Evolutionary conservation across 2,329 filamentous ascomycete genomes (phyloP).

Genomic region (Pochonia chlamydosporia): DNA sequence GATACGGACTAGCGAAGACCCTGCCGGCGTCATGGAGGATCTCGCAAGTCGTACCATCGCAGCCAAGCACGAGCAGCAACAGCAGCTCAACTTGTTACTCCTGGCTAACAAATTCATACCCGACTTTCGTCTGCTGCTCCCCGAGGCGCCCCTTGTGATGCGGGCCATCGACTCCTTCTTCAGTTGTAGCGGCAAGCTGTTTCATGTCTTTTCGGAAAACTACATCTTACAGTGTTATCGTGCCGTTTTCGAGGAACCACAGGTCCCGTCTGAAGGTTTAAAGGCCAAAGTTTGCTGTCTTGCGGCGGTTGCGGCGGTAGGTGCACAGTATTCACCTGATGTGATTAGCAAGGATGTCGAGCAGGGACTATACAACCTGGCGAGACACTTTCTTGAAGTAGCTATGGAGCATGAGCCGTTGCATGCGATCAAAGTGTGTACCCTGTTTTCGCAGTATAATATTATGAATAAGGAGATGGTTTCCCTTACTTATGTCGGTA

Average conservation of each 20-base stretch:
- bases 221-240: neutral
- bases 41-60: neutral
- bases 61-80: neutral
- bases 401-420: slow-evolving; percentile 7
- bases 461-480: slow-evolving; percentile 11
- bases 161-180: slow-evolving; percentile 6
- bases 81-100: neutral
- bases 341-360: neutral
- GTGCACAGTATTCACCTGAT: slow-evolving; percentile 7
- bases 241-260: neutral
- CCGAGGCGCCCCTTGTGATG: neutral
- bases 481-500: slow-evolving; percentile 8
- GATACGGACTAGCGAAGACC: neutral
- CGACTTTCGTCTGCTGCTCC: neutral
- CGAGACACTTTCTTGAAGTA: slow-evolving; percentile 6
- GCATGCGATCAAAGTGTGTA: slow-evolving; percentile 10
- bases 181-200: slow-evolving; percentile 8
- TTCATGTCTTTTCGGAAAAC: slow-evolving; percentile 10
- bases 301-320: slow-evolving; percentile 6
- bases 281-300: slow-evolving; percentile 8
- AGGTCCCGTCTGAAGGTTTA: neutral
- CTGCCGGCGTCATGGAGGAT: neutral
- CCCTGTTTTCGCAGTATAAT: slow-evolving; percentile 10
- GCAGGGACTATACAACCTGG: slow-evolving; percentile 8
- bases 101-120: neutral